These are phyloP conservation scores for Talaromyces stipitatus DNA, from an alignment of 495 filamentous ascomycete species.

Conservation along the genomic window DNA sequence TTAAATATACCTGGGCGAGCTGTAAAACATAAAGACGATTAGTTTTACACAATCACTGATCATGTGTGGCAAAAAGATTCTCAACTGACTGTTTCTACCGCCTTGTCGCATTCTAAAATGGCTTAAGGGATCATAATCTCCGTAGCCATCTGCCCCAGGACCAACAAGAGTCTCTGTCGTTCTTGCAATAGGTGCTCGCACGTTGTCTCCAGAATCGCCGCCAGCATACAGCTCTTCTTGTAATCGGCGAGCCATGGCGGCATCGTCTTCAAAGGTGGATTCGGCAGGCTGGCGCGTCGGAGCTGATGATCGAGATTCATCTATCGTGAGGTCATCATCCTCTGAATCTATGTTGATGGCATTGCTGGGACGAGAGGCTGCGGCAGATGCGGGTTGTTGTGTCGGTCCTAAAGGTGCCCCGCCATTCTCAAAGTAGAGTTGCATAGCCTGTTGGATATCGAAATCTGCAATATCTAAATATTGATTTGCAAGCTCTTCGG, in stretches of 20 bases:
- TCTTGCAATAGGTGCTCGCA: slow-evolving; percentile 85
- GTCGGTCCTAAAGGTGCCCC: slow-evolving; percentile 45
- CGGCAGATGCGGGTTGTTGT: slow-evolving; percentile 24
- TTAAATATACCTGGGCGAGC: slow-evolving; percentile 75
- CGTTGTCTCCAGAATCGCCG: slow-evolving; percentile 47
- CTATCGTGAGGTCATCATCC: slow-evolving; percentile 34
- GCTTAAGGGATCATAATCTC: slow-evolving; percentile 53
- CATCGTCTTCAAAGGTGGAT: slow-evolving; percentile 68
- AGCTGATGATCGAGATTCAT: slow-evolving; percentile 16
- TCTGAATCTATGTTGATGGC: slow-evolving; percentile 68
- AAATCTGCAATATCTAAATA: slow-evolving; percentile 78
- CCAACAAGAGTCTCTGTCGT: slow-evolving; percentile 88
- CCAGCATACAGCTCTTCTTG: slow-evolving; percentile 84
- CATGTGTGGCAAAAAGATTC: not conserved
- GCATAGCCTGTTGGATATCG: slow-evolving; percentile 75
- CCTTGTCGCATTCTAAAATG: slow-evolving; percentile 53
- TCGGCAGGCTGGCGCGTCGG: slow-evolving; percentile 9
- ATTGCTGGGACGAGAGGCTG: slow-evolving; percentile 18
- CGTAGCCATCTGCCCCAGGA: slow-evolving; percentile 48
- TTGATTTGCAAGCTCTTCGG: slow-evolving; percentile 57
- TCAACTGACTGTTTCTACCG: slow-evolving; percentile 33
- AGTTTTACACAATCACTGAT: not conserved
- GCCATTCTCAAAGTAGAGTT: slow-evolving; percentile 81
- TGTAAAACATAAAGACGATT: slow-evolving; percentile 13
- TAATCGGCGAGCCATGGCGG: slow-evolving; percentile 80